Percentiles rank a stretch among this genome's conserved stretches.
Conservation (phyloP, 768 basidiomycete genomes). For the Trametes maxima region DNA sequence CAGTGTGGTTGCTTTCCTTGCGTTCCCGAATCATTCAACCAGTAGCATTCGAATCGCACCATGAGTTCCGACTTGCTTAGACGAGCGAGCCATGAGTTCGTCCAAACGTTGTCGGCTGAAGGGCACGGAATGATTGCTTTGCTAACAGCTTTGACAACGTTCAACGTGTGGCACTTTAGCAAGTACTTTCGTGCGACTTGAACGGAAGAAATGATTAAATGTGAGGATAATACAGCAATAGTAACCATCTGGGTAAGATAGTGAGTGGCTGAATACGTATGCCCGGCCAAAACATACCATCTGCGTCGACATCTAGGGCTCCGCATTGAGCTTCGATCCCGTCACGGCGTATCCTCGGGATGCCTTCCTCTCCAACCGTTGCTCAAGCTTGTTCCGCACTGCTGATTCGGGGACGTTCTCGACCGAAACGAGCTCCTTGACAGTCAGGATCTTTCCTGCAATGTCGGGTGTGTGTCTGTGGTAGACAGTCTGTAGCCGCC, state of each 20-base stretch:
- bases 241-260: not conserved
- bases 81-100: too few species aligned
- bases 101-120: too few species aligned
- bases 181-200: too few species aligned
- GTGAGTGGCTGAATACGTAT: not conserved
- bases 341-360: slow-evolving; percentile 67
- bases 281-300: not conserved
- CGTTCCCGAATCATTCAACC: too few species aligned
- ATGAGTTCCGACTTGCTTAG: too few species aligned
- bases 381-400: slow-evolving; percentile 72
- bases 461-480: slow-evolving; percentile 70
- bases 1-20: too few species aligned
- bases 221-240: too few species aligned
- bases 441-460: slow-evolving; percentile 82
- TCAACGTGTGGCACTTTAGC: too few species aligned
- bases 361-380: slow-evolving; percentile 66
- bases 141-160: too few species aligned
- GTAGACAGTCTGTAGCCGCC: slow-evolving; percentile 84
- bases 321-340: slow-evolving; percentile 34
- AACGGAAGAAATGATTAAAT: too few species aligned
- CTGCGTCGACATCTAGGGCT: slow-evolving; percentile 2
- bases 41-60: too few species aligned
- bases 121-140: too few species aligned
- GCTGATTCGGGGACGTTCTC: slow-evolving; percentile 73
- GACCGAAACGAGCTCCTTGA: slow-evolving; percentile 91